Evolutionary conservation across 441 rosid species (phyloP).

Genomic region (Pelargonium cotyledonis): DNA sequence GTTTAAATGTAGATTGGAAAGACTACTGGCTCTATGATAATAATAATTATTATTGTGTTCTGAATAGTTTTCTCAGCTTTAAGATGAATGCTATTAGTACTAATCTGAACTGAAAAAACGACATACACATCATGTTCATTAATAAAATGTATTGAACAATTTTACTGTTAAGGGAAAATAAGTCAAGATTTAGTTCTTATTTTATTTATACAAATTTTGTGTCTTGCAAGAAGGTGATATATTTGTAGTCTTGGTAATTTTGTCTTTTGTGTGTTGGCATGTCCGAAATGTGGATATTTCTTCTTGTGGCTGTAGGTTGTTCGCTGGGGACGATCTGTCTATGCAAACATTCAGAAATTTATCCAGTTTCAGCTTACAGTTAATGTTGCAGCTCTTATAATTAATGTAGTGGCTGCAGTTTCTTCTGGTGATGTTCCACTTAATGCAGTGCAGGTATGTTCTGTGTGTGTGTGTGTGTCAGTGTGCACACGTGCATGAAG

Average conservation of each 20-base stretch:
- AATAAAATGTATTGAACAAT: no score
- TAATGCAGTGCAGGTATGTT: slow-evolving; percentile 88
- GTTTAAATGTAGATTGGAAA: neutral
- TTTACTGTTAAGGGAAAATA: no score
- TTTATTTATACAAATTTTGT: no score
- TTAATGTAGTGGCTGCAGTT: slow-evolving; percentile 87
- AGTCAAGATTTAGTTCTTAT: no score
- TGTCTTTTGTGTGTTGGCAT: no score
- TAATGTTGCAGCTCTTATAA: slow-evolving; percentile 89
- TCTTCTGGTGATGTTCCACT: slow-evolving; percentile 94
- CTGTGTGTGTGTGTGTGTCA: slow-evolving; percentile 4
- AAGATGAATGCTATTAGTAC: neutral
- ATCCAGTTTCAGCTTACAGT: slow-evolving; percentile 99
- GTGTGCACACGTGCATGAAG: neutral
- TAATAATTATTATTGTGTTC: neutral
- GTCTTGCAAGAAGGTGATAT: no score
- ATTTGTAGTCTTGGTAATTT: no score
- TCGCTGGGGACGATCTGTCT: slow-evolving; percentile 96
- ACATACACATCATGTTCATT: neutral
- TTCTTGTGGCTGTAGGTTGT: slow-evolving; percentile 58
- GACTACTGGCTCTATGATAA: neutral
- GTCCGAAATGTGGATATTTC: neutral
- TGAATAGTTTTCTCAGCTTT: neutral
- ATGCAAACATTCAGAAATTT: slow-evolving; percentile 96
- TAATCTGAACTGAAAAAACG: neutral